Evolutionary conservation across 139 green algal genomes (phyloP).

Genomic region (Astrephomene gubernaculifera): DNA sequence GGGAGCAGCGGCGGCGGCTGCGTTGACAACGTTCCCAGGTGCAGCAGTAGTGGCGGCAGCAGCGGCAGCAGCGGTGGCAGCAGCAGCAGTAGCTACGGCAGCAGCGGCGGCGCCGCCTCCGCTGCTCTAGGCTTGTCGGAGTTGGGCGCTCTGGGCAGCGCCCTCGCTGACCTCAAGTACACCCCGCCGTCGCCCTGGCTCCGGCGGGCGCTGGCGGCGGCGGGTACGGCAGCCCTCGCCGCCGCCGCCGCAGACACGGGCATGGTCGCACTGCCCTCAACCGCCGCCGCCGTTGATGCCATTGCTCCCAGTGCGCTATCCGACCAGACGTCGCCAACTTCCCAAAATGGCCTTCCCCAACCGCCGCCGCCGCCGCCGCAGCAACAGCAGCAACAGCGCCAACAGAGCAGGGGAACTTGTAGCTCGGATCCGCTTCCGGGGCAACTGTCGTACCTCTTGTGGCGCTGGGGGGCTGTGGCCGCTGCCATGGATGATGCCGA

Average conservation of each 20-base stretch:
- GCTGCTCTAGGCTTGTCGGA: neutral
- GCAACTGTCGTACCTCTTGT: slow-evolving; percentile 2
- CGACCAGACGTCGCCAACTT: neutral
- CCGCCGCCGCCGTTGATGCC: neutral
- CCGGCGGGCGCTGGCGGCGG: neutral
- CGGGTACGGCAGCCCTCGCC: neutral
- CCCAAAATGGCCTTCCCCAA: neutral
- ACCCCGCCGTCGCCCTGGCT: neutral
- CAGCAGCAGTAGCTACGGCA: neutral
- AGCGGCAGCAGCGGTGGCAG: neutral
- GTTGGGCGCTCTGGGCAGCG: neutral
- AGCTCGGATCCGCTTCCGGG: neutral
- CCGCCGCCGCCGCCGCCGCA: neutral
- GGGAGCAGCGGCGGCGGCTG: neutral
- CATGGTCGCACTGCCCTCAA: neutral
- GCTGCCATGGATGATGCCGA: neutral
- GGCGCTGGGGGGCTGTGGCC: slow-evolving; percentile 7
- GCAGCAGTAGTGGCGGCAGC: neutral
- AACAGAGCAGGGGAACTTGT: too few relatives aligned
- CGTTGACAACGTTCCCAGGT: neutral
- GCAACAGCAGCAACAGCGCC: neutral
- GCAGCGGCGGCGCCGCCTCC: neutral
- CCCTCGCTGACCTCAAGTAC: neutral
- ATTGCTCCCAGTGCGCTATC: neutral
- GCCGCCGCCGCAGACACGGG: neutral